Evolutionary conservation across 2,329 filamentous ascomycete species (phyloP).

Genomic region (Fusarium drepaniforme): DNA sequence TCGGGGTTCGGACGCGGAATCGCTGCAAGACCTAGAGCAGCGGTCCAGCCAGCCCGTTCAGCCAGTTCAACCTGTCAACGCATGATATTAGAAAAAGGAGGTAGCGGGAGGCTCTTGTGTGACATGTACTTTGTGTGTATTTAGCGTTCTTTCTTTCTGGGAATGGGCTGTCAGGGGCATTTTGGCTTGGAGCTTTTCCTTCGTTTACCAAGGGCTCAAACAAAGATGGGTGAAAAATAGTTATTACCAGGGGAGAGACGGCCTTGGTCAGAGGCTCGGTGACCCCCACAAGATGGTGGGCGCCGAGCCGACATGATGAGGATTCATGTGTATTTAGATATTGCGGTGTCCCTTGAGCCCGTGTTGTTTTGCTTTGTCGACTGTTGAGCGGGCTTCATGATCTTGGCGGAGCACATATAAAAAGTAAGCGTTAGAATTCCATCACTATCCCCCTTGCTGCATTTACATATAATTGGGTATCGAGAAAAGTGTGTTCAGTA

Average conservation of each 20-base stretch:
- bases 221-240: neutral
- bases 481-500: neutral
- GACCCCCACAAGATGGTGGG: constrained; percentile 12
- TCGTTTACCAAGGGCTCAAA: constrained; percentile 18
- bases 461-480: neutral
- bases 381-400: constrained; percentile 17
- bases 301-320: constrained; percentile 25
- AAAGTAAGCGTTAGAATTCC: constrained; percentile 43
- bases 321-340: constrained; percentile 44
- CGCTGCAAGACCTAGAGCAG: constrained; percentile 44
- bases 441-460: constrained; percentile 18
- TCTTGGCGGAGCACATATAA: constrained; percentile 32
- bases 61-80: constrained; percentile 49
- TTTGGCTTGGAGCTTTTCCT: constrained; percentile 19
- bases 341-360: constrained; percentile 32
- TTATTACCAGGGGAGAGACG: constrained; percentile 9
- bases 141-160: constrained; percentile 42
- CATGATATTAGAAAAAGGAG: constrained; percentile 38
- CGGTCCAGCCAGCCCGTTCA: constrained; percentile 46
- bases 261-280: constrained; percentile 9
- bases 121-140: constrained; percentile 41
- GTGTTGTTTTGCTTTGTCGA: constrained; percentile 34
- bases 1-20: constrained; percentile 46
- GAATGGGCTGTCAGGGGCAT: constrained; percentile 13
- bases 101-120: constrained; percentile 15